Percentiles rank a stretch among this genome's conserved stretches.
Conservation (phyloP, 2,329 filamentous ascomycete genomes). For the Colletotrichum spaethianum region DNA sequence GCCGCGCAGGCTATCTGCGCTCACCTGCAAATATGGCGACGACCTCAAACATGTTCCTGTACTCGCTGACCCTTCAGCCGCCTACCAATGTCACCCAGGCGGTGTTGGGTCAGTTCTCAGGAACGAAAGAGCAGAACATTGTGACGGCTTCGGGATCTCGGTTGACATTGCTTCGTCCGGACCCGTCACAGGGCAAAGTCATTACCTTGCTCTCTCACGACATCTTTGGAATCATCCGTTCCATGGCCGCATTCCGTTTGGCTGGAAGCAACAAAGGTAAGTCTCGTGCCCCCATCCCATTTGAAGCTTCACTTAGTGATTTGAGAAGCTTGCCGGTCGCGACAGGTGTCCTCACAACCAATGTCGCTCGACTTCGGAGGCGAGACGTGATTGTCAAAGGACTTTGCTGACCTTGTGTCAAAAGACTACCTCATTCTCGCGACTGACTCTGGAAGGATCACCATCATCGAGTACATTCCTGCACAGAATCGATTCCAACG, state of each 20-base stretch:
- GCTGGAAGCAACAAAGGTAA: slow-evolving; percentile 97
- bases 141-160: slow-evolving; percentile 93
- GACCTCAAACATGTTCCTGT: slow-evolving; percentile 98
- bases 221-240: slow-evolving; percentile 95
- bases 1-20: slow-evolving; percentile 68
- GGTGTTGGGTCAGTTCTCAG: slow-evolving; percentile 93
- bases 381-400: slow-evolving; percentile 34
- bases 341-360: slow-evolving; percentile 17
- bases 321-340: slow-evolving; percentile 41
- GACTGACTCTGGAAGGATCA: slow-evolving; percentile 95
- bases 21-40: slow-evolving; percentile 83
- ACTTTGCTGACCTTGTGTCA: slow-evolving; percentile 42
- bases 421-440: slow-evolving; percentile 96
- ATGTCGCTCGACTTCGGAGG: slow-evolving; percentile 18
- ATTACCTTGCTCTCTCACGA: slow-evolving; percentile 90
- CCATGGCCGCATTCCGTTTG: slow-evolving; percentile 89
- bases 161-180: slow-evolving; percentile 88
- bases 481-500: slow-evolving; percentile 89
- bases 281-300: slow-evolving; percentile 59
- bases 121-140: slow-evolving; percentile 98
- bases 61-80: slow-evolving; percentile 95
- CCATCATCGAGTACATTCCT: slow-evolving; percentile 92
- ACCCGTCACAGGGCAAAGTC: slow-evolving; percentile 88
- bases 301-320: slow-evolving; percentile 78
- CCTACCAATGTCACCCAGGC: slow-evolving; percentile 92